Base-by-base conservation (phyloP, 2,329 filamentous ascomycete species). In the Camillea tinctor region DNA sequence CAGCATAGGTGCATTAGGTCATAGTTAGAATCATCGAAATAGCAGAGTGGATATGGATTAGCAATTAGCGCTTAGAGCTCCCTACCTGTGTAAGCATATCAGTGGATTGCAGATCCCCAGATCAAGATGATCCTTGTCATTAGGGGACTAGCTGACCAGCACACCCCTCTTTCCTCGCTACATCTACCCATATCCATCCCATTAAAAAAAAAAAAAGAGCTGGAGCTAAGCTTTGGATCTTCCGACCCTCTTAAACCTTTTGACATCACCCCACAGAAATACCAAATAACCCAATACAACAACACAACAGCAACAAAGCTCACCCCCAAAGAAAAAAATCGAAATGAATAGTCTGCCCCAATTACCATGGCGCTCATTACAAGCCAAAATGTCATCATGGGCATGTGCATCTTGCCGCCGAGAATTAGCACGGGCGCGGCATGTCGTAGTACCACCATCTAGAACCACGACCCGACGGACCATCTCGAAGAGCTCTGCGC, bases 341-440 rank as follows among this genome's bases (percentile, higher is more conserved):
- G 57, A 68, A 36, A 81, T 81, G 80, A 79, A 79, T 67, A 66
- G 64, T 59, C 68, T 77, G 52, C 70, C 75, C 49, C 75, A 73
- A 62, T 66, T 76, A 56, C 68, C 70, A 63, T 75, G 73, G 70
- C 71, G 71, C 59, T 68, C 73, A 3, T 53, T 71, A 50, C 67
- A 59, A 57, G 54, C 64, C 24, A 65, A 54, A 22, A 48, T 58
- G 13, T 67, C 64, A 19, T 60, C 63, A 54, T 73, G 71, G 72
- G 71, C 71, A 40, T 72, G 72, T 60, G 63, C 66, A 50, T 71
- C 72, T 15, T 73, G 71, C 26, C 70, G 69, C 17, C 68, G 69
- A 19, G 61, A 66, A 17, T 63, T 71, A 19, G 60, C 65, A 22
- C 66, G 61, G 44, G 50, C 61, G 54, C 62, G 58, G 30, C 65